Evolutionary conservation across 371 early-diverging fungal species (phyloP), one percentile per base, ranked within the genome.

Genomic region (Saksenaea oblongispora): DNA sequence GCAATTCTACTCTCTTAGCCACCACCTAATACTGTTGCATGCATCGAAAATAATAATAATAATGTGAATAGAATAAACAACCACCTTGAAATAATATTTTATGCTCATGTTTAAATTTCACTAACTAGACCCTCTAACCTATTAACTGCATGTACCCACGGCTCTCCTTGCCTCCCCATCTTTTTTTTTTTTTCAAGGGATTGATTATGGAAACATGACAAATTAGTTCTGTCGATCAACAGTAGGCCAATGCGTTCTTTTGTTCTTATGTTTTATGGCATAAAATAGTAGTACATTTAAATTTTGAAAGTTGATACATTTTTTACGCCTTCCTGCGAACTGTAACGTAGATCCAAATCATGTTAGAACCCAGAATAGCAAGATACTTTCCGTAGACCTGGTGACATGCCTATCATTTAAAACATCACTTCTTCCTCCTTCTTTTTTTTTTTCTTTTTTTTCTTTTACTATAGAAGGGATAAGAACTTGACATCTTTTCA

Each of bases 391-490:
- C 31, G 31, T 31, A 31, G 31, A 31, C 31, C 31, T 31, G 2
- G 31, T 31, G 31, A 31, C 31, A 2, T 7, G 31, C 2, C 7
- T 31, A 31, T 31, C 31, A 31, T 31, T 31, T 31, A 31, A 31
- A 31, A 31, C 31, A 31, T 31, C 13, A 31, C 34, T 56, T 56
- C 27, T 56, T 26, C 26, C 34, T 54, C 34, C 36, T 41, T 36
- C 34, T 42, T 64, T 54, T 24, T 22, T 22, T 5, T 14, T 41
- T 36, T 47, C 27, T 64, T 54, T 24, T 22, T 22, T 5, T 14
- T 51, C 53, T 58, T 34, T 53, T 31, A 22, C 31, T n/a, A 63
- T 63, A 56, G 69, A 31, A 41, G 42, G 42, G 42, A 41, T 13
- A 14, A 41, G 14, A 2, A 15, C 31, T 31, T 31, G 31, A 31